Base-by-base conservation (phyloP, 192 early-diverging fungal genomes). In the Haplosporangium gracile region DNA sequence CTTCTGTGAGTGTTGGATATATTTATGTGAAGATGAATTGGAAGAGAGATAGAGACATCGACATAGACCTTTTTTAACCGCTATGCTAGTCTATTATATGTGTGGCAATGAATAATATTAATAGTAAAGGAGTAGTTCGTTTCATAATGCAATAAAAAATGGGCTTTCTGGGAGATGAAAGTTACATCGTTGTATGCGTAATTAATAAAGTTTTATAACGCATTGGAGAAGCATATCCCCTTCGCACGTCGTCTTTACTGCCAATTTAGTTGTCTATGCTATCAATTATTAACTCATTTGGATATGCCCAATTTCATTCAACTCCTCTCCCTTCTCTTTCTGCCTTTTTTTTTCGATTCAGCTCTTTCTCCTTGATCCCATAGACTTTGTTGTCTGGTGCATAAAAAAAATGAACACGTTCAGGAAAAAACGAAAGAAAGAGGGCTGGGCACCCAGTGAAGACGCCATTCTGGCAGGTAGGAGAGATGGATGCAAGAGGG, bases 1-100 rank as follows among this genome's bases (percentile, higher is more conserved):
- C 89, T 97, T n/a, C 13, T 72, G 71, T 72, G 42, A 42, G 11
- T 65, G 10, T 32, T 65, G 60, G n/a, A 5, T 15, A 15, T 11
- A 65, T 15, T 32, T 34, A 32, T 29, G 9, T 4, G 26, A 29
- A 32, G 20, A 20, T 20, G 60, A 65, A 65, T 15, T 34, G 29
- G 0, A 65, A 10, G 60, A 32, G 29, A 11, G 29, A 15, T 65
- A 2, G 22, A 57, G 24, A 24, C 26, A 36, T 15, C 11, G 43
- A 13, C 13, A 45, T 15, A 26, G 55, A 51, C 49, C 15, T 51
- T 22, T 51, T 16, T 20, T 18, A 5, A 51, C 15, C 49, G 5
- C 49, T 51, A 22, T 51, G 16, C 49, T 51, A 20, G 49, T 51
- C 43, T 45, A 51, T 0, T 51, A 36, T 18, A 22, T 15, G 43